phyloP scores from a whole-genome alignment of 805 yeast genomes.

The Barnettozyma californica region DNA sequence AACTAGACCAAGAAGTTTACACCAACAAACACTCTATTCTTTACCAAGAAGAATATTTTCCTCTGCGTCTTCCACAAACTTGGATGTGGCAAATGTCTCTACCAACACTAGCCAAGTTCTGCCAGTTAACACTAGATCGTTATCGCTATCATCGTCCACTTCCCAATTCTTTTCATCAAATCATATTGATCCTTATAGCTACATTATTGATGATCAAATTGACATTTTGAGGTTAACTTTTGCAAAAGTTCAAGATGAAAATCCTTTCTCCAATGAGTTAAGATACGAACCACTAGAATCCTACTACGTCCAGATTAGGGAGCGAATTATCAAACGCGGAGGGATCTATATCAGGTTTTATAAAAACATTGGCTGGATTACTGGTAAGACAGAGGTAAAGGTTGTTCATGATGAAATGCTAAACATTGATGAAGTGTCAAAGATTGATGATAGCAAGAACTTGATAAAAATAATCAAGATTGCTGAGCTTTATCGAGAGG shows the following conservation, averaged over 20 bases:
- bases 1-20: constrained; percentile 24
- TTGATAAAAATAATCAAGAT: constrained; percentile 33
- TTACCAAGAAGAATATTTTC: constrained; percentile 23
- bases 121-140: constrained; percentile 12
- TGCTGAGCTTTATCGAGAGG: constrained; percentile 37
- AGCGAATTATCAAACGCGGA: constrained; percentile 20
- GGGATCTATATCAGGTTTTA: constrained; percentile 31
- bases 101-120: constrained; percentile 5
- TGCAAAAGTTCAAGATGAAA: constrained; percentile 6
- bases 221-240: constrained; percentile 20
- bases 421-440: not conserved
- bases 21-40: constrained; percentile 11
- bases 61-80: constrained; percentile 21
- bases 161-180: constrained; percentile 20
- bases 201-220: constrained; percentile 27
- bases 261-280: constrained; percentile 11
- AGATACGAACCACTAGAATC: constrained; percentile 10
- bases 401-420: not conserved
- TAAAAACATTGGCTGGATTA: constrained; percentile 23
- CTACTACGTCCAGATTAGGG: constrained; percentile 5
- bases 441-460: constrained; percentile 4
- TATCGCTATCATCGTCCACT: constrained; percentile 22
- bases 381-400: constrained; percentile 23
- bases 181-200: constrained; percentile 33
- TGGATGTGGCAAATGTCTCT: constrained; percentile 11